Evolutionary conservation across 768 basidiomycete species (phyloP), one percentile per base, ranked within the genome.

Genomic region (Leccinum rimulosum): DNA sequence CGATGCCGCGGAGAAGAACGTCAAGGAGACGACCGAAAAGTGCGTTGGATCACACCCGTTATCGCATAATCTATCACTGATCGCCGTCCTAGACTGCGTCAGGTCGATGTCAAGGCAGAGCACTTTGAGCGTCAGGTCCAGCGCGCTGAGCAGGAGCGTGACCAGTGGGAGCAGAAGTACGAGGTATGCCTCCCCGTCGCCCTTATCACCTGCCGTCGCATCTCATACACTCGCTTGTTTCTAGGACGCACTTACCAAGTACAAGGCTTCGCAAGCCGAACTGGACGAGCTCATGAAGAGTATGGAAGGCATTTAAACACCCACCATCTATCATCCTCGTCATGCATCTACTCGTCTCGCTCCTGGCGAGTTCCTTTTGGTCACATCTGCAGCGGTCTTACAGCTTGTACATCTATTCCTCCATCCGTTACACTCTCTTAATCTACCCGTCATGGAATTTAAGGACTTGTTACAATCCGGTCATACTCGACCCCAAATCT

Each of bases 31-130:
- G 1, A 88, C 91, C 31, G 97, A 98, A 77, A 96, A 94, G 96
- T 97, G 71, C 68, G 92, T 84, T 38, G 15, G 45, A 35, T 59
- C 52, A 25, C 4, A 25, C 33, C 19, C 22, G 28, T 55, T 48
- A 62, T 65, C 68, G 4, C 38, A 33, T 48, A 55, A 63, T 67
- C 61, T 50, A 55, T 58, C 36, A 15, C 64, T 69, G 59, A 68
- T 66, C 60, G 57, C 56, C 55, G 17, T 28, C 30, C 47, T 66
- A 98, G 96, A 75, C 82, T 99, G 67, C 82, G 96, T 62, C 93
- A 96, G 70, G 94, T 96, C 58, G 97, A 99, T 71, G 89, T 98
- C 76, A 99, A 98, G 79, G 96, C 96, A 10, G 97, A 99, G 75
- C 94, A 98, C 78, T 97, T 93, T 72, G 96, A 98, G 77, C 86